phyloP scores from a whole-genome alignment of 495 filamentous ascomycete species.

The Bacidia gigantensis region DNA sequence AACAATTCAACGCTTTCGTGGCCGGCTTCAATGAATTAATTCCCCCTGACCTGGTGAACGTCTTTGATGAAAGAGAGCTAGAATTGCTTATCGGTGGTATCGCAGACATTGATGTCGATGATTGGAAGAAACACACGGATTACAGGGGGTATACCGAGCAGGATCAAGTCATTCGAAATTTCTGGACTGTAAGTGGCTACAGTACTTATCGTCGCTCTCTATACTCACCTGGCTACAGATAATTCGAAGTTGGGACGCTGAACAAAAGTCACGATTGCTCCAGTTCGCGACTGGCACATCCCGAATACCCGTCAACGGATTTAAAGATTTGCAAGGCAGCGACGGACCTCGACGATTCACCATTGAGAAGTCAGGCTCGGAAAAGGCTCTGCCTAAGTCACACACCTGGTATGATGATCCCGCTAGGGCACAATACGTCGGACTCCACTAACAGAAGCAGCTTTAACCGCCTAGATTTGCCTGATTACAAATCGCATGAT shows the following conservation, averaged over 20 bases:
- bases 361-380: constrained; percentile 92
- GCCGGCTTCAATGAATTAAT: constrained; percentile 96
- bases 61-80: constrained; percentile 95
- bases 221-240: constrained; percentile 27
- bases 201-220: background rate
- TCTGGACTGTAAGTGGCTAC: constrained; percentile 93
- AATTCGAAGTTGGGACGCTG: constrained; percentile 89
- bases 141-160: constrained; percentile 98
- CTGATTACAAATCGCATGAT: constrained; percentile 81
- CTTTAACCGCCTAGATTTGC: constrained; percentile 95
- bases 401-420: constrained; percentile 76
- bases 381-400: constrained; percentile 80
- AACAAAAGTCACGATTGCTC: constrained; percentile 90
- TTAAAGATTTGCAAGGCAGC: constrained; percentile 97
- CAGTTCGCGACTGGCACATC: constrained; percentile 97
- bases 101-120: constrained; percentile 97
- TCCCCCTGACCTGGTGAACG: constrained; percentile 88
- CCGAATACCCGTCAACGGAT: constrained; percentile 96
- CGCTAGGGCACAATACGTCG: background rate
- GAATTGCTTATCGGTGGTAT: constrained; percentile 97
- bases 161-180: constrained; percentile 92
- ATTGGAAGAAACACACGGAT: constrained; percentile 99
- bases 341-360: constrained; percentile 93
- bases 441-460: constrained; percentile 27
- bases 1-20: constrained; percentile 97